Evolutionary conservation across 257 asterid species (phyloP).

Genomic region (Solanum acaule): DNA sequence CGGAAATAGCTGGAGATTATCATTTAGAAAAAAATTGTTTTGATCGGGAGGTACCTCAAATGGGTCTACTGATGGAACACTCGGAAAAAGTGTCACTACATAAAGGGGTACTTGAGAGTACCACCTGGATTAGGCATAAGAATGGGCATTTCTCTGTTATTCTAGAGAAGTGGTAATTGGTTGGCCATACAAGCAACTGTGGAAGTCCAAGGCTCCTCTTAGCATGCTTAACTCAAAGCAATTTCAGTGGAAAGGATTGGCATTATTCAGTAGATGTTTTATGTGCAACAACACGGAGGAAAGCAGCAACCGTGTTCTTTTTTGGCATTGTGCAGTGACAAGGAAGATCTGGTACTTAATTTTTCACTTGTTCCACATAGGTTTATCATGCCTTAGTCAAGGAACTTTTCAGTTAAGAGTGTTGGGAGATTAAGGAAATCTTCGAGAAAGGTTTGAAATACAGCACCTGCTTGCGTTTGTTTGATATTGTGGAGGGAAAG

Average conservation of each 20-base stretch:
- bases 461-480: neutral
- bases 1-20: neutral
- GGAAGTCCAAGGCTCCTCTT: neutral
- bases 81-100: neutral
- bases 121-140: neutral
- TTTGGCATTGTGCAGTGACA: neutral
- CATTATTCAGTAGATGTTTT: neutral
- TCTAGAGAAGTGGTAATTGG: neutral
- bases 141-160: neutral
- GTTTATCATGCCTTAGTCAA: neutral
- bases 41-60: neutral
- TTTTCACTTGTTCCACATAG: neutral
- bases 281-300: neutral
- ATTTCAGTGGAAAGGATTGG: neutral
- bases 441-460: neutral
- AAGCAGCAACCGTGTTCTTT: neutral
- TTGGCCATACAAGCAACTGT: neutral
- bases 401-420: neutral
- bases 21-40: neutral
- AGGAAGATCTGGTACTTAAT: neutral
- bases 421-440: neutral
- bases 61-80: neutral
- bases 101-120: neutral
- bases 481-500: neutral
- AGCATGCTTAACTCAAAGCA: neutral